Conservation (phyloP, 2,329 filamentous ascomycete genomes). For the Colletotrichum gigasporum region DNA sequence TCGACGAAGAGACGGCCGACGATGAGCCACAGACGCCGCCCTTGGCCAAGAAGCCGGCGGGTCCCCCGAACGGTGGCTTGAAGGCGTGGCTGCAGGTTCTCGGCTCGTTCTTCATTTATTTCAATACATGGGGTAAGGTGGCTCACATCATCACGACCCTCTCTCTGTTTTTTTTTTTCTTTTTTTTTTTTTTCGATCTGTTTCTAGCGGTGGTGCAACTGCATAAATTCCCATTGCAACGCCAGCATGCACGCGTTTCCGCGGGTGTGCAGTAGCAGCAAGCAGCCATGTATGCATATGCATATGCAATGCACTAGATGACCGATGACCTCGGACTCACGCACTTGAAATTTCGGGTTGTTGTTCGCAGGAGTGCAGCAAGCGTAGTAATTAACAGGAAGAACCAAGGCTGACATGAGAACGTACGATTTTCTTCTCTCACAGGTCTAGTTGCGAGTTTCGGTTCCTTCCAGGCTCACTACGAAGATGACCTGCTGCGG, state of each 20-base stretch:
- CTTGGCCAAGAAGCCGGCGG: background rate
- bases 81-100: constrained; percentile 60
- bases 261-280: too few relatives aligned
- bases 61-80: constrained; percentile 36
- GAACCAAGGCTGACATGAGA: background rate
- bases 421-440: too few relatives aligned
- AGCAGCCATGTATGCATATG: background rate
- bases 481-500: constrained; percentile 43
- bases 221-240: background rate
- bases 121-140: constrained; percentile 47
- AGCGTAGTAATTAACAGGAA: too few relatives aligned
- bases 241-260: too few relatives aligned
- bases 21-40: background rate
- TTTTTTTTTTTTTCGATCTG: background rate
- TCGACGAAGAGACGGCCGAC: constrained; percentile 17
- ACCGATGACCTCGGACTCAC: too few relatives aligned
- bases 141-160: too few relatives aligned
- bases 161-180: too few relatives aligned
- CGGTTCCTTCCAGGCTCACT: constrained; percentile 64
- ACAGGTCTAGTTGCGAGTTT: constrained; percentile 53
- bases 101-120: constrained; percentile 57
- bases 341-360: too few relatives aligned
- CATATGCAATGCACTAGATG: background rate
- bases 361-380: too few relatives aligned
- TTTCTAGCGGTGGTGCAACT: too few relatives aligned